Conservation (phyloP, 495 filamentous ascomycete genomes). For the Neurospora terricola region DNA sequence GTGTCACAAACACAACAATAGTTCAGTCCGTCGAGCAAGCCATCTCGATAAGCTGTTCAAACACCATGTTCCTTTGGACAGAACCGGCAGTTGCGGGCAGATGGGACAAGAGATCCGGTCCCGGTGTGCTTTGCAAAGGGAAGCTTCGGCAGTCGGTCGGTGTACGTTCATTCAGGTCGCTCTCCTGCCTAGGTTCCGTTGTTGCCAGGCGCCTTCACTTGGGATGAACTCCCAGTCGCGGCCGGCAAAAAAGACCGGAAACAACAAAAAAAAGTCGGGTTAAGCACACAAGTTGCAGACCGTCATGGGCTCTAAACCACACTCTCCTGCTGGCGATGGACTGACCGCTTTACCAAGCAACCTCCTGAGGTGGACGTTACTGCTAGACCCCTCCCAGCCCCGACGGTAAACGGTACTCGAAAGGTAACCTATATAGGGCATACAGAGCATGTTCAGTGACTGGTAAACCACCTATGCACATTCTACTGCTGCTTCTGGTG, state of each 20-base stretch:
- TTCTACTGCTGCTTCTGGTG: background rate
- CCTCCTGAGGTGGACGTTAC: background rate
- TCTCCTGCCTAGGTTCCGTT: background rate
- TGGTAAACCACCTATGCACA: background rate
- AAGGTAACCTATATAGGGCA: background rate
- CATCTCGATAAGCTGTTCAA: background rate
- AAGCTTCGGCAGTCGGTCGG: background rate
- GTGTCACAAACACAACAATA: background rate
- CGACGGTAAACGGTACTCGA: background rate
- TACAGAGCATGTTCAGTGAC: background rate
- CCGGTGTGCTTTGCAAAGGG: background rate
- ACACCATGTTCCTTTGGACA: background rate
- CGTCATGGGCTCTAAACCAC: background rate
- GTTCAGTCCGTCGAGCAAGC: background rate
- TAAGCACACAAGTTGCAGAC: background rate
- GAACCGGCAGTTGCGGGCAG: background rate
- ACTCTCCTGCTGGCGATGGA: background rate
- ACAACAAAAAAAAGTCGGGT: background rate
- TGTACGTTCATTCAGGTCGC: background rate
- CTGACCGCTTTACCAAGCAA: background rate
- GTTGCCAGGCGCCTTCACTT: background rate
- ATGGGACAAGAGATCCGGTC: background rate
- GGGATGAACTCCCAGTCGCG: background rate
- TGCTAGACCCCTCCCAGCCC: background rate
- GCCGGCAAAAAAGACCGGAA: background rate